Conservation (phyloP, 1,139 yeast genomes). For the Suhomyces panamericanus region DNA sequence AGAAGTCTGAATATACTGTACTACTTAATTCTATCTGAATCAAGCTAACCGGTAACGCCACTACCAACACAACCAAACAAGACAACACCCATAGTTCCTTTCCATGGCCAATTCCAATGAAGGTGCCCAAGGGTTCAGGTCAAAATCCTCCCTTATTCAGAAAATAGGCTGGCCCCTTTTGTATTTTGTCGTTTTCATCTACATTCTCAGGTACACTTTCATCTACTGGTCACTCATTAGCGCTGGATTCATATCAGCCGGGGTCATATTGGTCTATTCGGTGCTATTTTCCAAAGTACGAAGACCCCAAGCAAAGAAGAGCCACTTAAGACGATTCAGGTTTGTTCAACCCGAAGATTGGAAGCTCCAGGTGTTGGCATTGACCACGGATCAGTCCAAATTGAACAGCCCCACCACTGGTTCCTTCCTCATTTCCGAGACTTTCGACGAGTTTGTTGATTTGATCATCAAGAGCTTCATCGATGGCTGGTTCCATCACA, state of each 20-base stretch:
- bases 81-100: not conserved
- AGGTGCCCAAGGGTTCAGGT: not conserved
- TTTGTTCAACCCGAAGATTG: conserved; percentile 13
- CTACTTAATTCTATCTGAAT: too few relatives aligned
- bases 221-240: conserved; percentile 13
- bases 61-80: not conserved
- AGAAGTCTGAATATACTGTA: too few relatives aligned
- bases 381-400: conserved; percentile 7
- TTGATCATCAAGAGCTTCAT: conserved; percentile 62
- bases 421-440: conserved; percentile 53
- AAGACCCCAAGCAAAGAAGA: conserved; percentile 1
- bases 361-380: conserved; percentile 8
- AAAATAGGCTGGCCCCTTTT: conserved; percentile 1
- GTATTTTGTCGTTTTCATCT: conserved; percentile 8
- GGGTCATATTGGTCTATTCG: conserved; percentile 2
- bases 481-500: conserved; percentile 58
- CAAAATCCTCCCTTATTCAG: not conserved
- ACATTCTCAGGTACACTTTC: conserved; percentile 14
- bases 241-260: conserved; percentile 3
- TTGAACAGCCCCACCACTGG: conserved; percentile 38
- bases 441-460: conserved; percentile 53
- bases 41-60: too few relatives aligned
- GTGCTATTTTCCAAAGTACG: conserved; percentile 8
- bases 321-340: conserved; percentile 10
- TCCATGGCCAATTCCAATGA: conserved; percentile 3